Evolutionary conservation across 78 protist species (phyloP).

Genomic region (Corallochytrium limacisporum): DNA sequence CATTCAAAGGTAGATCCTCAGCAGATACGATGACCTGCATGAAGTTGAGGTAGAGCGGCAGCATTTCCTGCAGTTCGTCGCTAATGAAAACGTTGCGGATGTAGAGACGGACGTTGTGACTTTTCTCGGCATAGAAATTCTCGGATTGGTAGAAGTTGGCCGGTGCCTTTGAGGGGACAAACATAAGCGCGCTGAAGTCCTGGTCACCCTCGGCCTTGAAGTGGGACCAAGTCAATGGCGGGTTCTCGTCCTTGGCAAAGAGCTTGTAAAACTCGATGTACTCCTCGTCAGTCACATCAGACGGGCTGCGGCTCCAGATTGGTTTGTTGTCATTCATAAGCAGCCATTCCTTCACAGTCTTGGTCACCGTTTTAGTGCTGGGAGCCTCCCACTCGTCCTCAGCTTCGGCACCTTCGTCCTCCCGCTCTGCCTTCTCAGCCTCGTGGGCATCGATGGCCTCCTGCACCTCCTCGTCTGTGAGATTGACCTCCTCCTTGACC

Average conservation of each 20-base stretch:
- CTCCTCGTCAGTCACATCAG: constrained; percentile 82
- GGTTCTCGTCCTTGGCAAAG: constrained; percentile 56
- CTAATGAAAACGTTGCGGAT: constrained; percentile 76
- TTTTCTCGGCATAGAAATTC: constrained; percentile 17
- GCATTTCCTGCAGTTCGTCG: constrained; percentile 78
- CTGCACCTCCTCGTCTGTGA: constrained; percentile 42
- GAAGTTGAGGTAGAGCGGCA: constrained; percentile 91
- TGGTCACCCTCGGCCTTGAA: constrained; percentile 80
- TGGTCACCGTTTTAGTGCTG: background rate
- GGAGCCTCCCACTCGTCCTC: constrained; percentile 15
- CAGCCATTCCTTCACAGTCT: constrained; percentile 66
- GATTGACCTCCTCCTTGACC: constrained; percentile 35
- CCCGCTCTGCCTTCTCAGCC: constrained; percentile 15
- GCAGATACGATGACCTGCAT: constrained; percentile 93
- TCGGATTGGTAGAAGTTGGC: constrained; percentile 42
- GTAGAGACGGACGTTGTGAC: constrained; percentile 88
- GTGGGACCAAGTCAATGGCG: constrained; percentile 78
- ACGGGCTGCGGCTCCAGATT: constrained; percentile 87
- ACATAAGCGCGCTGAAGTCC: constrained; percentile 80
- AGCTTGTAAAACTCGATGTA: constrained; percentile 87
- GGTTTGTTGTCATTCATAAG: constrained; percentile 82
- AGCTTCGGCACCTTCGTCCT: constrained; percentile 39
- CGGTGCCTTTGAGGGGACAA: constrained; percentile 79
- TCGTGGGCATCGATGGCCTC: constrained; percentile 7
- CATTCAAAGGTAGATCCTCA: constrained; percentile 96